Percentiles rank a stretch among this genome's conserved stretches.
phyloP scores from a whole-genome alignment of 2,329 filamentous ascomycete species.

The Trichoderma sp. region DNA sequence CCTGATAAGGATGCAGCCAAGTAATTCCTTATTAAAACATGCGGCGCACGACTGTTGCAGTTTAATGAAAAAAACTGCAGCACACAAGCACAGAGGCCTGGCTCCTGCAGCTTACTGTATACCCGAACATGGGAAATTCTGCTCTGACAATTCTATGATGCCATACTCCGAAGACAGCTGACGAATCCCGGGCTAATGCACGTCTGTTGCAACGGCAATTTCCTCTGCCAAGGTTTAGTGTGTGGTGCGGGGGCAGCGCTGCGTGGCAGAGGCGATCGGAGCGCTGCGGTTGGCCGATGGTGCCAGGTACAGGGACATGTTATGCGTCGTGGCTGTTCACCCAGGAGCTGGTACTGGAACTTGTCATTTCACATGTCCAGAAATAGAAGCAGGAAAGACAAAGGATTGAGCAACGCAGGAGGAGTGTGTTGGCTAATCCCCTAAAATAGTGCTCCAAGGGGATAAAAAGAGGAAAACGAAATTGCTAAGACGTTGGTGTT shows the following conservation, averaged over 20 bases:
- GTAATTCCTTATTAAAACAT: neutral
- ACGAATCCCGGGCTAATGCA: slow-evolving; percentile 17
- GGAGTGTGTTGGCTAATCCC: neutral
- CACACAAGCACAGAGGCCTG: neutral
- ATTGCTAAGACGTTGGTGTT: neutral
- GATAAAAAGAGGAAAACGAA: neutral
- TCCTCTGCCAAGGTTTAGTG: slow-evolving; percentile 26
- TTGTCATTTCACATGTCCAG: neutral
- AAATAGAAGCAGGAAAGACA: neutral
- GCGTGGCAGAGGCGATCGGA: slow-evolving; percentile 1
- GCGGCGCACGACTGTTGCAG: neutral
- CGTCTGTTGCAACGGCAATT: slow-evolving; percentile 25
- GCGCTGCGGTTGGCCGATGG: slow-evolving; percentile 9
- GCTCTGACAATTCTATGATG: neutral
- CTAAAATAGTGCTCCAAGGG: neutral
- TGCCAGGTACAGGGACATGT: neutral
- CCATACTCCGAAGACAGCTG: slow-evolving; percentile 2
- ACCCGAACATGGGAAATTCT: neutral
- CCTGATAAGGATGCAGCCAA: neutral
- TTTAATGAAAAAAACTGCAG: neutral
- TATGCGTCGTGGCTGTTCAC: neutral
- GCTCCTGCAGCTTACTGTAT: neutral
- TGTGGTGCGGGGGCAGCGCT: slow-evolving; percentile 15
- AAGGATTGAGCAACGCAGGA: neutral
- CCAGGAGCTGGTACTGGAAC: neutral